These are phyloP conservation scores for Diaporthe humulicola DNA, from an alignment of 2,329 filamentous ascomycete genomes.

Conservation along the genomic window DNA sequence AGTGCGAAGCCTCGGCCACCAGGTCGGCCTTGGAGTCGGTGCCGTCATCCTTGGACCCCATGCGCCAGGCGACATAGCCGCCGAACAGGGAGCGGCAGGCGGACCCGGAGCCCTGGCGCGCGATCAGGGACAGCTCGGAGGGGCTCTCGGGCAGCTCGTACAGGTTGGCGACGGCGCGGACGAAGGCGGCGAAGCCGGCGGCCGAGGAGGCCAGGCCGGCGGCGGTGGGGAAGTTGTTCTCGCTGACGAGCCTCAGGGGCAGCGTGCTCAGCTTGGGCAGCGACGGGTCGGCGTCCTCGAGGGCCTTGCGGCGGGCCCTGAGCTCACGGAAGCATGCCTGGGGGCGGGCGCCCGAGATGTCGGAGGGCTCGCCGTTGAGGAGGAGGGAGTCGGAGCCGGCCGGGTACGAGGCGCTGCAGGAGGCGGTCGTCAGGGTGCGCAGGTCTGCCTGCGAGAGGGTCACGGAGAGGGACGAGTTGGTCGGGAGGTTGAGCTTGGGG, in stretches of 20 bases:
- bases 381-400: conserved; percentile 75
- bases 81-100: conserved; percentile 95
- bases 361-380: conserved; percentile 86
- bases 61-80: conserved; percentile 95
- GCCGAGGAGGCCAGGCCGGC: conserved; percentile 85
- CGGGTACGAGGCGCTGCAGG: conserved; percentile 80
- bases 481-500: conserved; percentile 92
- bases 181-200: conserved; percentile 77
- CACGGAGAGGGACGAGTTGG: conserved; percentile 97
- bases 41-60: conserved; percentile 81
- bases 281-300: conserved; percentile 79
- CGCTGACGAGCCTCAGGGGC: conserved; percentile 88
- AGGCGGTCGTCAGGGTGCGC: conserved; percentile 95
- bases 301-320: conserved; percentile 78
- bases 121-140: conserved; percentile 87
- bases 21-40: conserved; percentile 90
- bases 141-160: conserved; percentile 87
- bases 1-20: conserved; percentile 89
- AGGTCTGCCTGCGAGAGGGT: conserved; percentile 95
- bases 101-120: conserved; percentile 93
- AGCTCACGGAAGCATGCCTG: conserved; percentile 94
- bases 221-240: conserved; percentile 99
- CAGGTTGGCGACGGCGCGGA: conserved; percentile 90
- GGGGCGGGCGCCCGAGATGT: conserved; percentile 89
- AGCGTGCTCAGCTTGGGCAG: conserved; percentile 85